A percentile compares a stretch with the other conserved stretches of the same genome.
Evolutionary conservation across 768 basidiomycete genomes (phyloP).

Genomic region (Rhodotorula diobovata): DNA sequence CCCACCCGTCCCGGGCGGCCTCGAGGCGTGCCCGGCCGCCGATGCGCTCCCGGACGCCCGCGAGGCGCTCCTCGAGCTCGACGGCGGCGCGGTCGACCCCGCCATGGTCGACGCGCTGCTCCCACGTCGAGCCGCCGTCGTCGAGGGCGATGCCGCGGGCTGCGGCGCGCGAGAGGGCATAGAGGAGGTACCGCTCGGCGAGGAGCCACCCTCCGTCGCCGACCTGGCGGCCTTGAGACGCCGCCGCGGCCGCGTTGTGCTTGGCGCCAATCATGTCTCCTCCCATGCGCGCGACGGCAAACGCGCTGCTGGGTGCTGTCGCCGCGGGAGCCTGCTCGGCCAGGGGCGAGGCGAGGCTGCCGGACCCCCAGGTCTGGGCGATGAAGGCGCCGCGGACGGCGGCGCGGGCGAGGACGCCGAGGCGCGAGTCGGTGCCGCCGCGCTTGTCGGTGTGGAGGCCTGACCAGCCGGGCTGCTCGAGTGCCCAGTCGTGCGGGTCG

Average conservation of each 20-base stretch:
- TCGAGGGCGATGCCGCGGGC: conserved; percentile 24
- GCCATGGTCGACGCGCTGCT: conserved; percentile 11
- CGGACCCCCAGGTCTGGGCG: conserved; percentile 22
- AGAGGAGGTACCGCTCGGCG: conserved; percentile 36
- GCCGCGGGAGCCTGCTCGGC: background rate
- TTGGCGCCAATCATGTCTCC: conserved; percentile 20
- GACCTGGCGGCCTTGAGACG: conserved; percentile 8
- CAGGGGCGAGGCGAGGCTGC: conserved; percentile 4
- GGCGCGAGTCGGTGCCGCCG: conserved; percentile 37
- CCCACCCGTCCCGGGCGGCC: conserved; percentile 37
- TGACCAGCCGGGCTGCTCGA: conserved; percentile 33
- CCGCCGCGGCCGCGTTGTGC: background rate
- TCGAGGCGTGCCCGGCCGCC: conserved; percentile 30
- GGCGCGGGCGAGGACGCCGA: conserved; percentile 20
- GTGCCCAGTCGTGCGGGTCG: conserved; percentile 30
- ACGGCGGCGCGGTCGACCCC: conserved; percentile 35
- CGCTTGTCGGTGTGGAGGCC: conserved; percentile 17
- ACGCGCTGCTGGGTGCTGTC: background rate
- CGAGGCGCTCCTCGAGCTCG: conserved; percentile 40
- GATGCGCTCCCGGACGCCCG: conserved; percentile 35
- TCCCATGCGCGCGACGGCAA: conserved; percentile 5
- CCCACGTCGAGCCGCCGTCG: conserved; percentile 12
- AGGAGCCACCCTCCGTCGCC: conserved; percentile 26
- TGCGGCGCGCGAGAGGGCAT: conserved; percentile 14
- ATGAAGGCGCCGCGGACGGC: conserved; percentile 36